Evolutionary conservation across 768 basidiomycete genomes (phyloP), one percentile per base, ranked within the genome.

Genomic region (Krasilnikovozyma curviuscula): DNA sequence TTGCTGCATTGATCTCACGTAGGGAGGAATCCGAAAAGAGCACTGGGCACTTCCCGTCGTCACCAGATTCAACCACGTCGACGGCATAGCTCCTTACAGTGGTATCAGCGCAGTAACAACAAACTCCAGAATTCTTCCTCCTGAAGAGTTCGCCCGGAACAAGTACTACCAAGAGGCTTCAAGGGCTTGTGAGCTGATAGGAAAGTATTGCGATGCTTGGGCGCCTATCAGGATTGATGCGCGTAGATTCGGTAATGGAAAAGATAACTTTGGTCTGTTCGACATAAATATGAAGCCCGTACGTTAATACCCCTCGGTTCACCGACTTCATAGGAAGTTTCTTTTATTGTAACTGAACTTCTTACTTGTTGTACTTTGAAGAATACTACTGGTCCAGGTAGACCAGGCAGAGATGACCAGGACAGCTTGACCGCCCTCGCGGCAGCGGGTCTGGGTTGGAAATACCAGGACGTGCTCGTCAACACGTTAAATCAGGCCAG

Each of bases 261-360:
- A 54, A 3, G 51, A 47, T n/a, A 30, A 40, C 2, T 58, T 59
- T 32, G 41, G 54, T 12, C 45, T 61, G 13, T 63, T 63, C 24
- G 61, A 61, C 46, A 54, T 63, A 19, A 63, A 63, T 46, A 51
- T 58, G 46, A 63, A 63, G 47, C 61, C 61, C 5, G 61, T 62
- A 29, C 47, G 60, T 56, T 2, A 10, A 9, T 13, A 29, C 31
- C 27, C 23, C 32, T 30, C 18, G 13, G 7, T 5, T 6, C 13
- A n/a, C 7, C 10, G 13, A 23, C 21, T 21, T 21, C 28, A 29
- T 35, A 34, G 21, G 31, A n/a, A 8, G 16, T 16, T 18, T 16
- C 19, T 4, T 27, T 21, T 28, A 27, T 18, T 16, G 4, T 25
- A 18, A 19, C 13, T 35, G 7, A 18, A 27, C 23, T 25, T 12